These are phyloP conservation scores for Acephala macrosclerotiorum DNA, from an alignment of 2,329 filamentous ascomycete genomes.

Conservation along the genomic window DNA sequence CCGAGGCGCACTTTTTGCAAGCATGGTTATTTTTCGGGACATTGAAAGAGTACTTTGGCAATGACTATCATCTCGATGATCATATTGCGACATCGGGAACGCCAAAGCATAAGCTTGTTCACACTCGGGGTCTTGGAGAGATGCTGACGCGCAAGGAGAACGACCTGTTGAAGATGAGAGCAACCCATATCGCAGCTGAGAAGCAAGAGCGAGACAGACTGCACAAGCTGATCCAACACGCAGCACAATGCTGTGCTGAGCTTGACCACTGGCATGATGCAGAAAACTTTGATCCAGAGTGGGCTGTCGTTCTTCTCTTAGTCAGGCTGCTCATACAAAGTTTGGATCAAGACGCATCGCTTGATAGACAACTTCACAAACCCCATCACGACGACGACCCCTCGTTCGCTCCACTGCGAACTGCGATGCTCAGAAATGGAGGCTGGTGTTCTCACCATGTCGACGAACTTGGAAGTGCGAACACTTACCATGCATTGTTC, in stretches of 20 bases:
- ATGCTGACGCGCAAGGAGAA: background rate
- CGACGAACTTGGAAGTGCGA: background rate
- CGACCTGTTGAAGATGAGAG: background rate
- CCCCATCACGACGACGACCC: background rate
- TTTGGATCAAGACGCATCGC: background rate
- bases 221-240: background rate
- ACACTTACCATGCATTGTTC: background rate
- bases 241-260: background rate
- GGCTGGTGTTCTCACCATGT: background rate
- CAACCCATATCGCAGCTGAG: background rate
- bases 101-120: background rate
- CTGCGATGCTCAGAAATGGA: background rate
- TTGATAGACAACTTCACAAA: background rate
- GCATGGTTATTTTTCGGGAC: background rate
- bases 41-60: background rate
- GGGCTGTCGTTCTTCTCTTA: background rate
- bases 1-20: background rate
- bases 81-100: background rate
- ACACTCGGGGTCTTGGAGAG: background rate
- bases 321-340: background rate
- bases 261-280: background rate
- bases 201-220: constrained; percentile 1
- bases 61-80: background rate
- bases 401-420: background rate
- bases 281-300: background rate